These are phyloP conservation scores for Fusarium neocosmosporiellum DNA, from an alignment of 2,329 filamentous ascomycete species.

Conservation along the genomic window DNA sequence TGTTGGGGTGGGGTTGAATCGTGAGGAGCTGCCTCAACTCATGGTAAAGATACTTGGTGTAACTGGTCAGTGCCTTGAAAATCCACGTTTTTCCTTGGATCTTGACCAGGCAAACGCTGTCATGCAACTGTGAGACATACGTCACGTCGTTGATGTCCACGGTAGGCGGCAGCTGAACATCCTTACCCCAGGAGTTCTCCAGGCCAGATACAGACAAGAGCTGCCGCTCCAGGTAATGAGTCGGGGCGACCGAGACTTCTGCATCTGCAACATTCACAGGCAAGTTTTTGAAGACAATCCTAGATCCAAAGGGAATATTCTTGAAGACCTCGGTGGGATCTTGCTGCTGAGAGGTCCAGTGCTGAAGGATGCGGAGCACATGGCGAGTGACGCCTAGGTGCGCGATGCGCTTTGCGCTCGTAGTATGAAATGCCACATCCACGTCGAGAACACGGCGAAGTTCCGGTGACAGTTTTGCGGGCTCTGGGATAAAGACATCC, in stretches of 20 bases:
- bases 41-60: slow-evolving; percentile 70
- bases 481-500: slow-evolving; percentile 68
- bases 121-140: slow-evolving; percentile 65
- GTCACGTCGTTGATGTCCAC: slow-evolving; percentile 63
- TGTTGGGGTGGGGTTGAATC: slow-evolving; percentile 62
- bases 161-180: slow-evolving; percentile 55
- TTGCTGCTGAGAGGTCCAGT: slow-evolving; percentile 56
- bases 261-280: slow-evolving; percentile 59
- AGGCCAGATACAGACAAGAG: slow-evolving; percentile 59
- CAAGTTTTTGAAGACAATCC: slow-evolving; percentile 65
- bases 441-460: slow-evolving; percentile 61
- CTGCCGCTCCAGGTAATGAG: slow-evolving; percentile 65
- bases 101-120: slow-evolving; percentile 67
- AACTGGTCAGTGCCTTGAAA: slow-evolving; percentile 68
- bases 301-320: slow-evolving; percentile 66
- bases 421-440: slow-evolving; percentile 65
- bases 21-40: slow-evolving; percentile 67
- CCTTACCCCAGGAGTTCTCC: slow-evolving; percentile 55
- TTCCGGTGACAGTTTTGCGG: slow-evolving; percentile 52
- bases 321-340: slow-evolving; percentile 53
- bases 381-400: slow-evolving; percentile 64
- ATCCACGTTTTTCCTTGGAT: slow-evolving; percentile 58
- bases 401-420: slow-evolving; percentile 60
- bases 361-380: slow-evolving; percentile 64
- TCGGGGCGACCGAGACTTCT: slow-evolving; percentile 59